Evolutionary conservation across 2,329 filamentous ascomycete genomes (phyloP), one percentile per base, ranked within the genome.

Genomic region (Trichoderma sp.): DNA sequence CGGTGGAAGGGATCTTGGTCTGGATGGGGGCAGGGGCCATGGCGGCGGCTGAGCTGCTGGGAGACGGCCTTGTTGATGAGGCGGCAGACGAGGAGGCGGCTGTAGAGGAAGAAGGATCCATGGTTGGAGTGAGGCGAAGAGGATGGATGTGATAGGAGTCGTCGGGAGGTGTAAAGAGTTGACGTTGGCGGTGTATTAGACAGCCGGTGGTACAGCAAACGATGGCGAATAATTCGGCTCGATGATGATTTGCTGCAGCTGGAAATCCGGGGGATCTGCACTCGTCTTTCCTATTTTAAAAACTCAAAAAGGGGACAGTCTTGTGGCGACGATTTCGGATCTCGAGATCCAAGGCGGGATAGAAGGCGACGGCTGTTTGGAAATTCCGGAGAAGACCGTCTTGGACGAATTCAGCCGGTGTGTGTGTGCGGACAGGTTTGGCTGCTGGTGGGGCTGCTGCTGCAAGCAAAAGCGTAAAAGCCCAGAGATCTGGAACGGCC

Each of bases 1-100:
- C 86, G 63, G 85, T 84, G 16, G 83, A 84, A 1, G 82, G 75
- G 1, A 76, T 66, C 73, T 79, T 79, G 70, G 69, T 59, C 71
- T 76, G 76, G 54, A 74, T 65, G 64, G 71, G 59, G 39, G 60
- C 67, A 3, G 67, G 54, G 46, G 32, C 43, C 66, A 61, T 72
- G 75, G 59, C 72, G 70, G 61, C 37, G 26, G 68, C 63, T 2
- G 63, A 68, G 34, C 21, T 39, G 63, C 21, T 39, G 21, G 68
- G 58, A 16, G 68, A 69, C 34, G 52, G 55, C 16, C 60, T 56
- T 43, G 60, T 56, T 24, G 68, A 66, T 8, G 68, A 65, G n/a
- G 60, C 34, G 10, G 60, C 46, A 13, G 60, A 60, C 1, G 67
- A 69, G 24, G 59, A 51, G 34, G 49, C 24, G 32, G 5, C 16